Conservation (phyloP, 2,329 filamentous ascomycete genomes). For the Alternaria triticimaculans region DNA sequence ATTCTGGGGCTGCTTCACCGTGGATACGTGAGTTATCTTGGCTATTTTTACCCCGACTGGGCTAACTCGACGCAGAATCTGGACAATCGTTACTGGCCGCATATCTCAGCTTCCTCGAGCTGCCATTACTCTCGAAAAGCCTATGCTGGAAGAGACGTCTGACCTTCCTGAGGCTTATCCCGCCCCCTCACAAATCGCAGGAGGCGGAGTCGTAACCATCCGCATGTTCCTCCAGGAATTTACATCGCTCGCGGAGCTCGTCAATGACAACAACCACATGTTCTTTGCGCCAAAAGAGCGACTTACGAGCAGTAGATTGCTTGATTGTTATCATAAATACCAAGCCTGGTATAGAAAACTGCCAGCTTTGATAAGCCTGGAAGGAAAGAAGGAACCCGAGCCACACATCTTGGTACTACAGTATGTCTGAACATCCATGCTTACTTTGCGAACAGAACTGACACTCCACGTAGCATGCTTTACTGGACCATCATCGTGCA, state of each 20-base stretch:
- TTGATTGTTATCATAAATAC: constrained; percentile 71
- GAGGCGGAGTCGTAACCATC: constrained; percentile 28
- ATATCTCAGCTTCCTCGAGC: constrained; percentile 56
- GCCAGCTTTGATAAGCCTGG: constrained; percentile 66
- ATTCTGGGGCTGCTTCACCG: constrained; percentile 61
- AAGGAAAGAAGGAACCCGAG: constrained; percentile 61
- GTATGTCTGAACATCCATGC: constrained; percentile 59
- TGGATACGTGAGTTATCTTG: constrained; percentile 53
- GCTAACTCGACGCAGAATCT: constrained; percentile 43
- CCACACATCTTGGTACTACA: constrained; percentile 76
- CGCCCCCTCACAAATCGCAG: constrained; percentile 13
- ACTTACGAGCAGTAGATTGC: constrained; percentile 68
- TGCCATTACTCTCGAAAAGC: constrained; percentile 58
- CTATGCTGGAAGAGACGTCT: constrained; percentile 66
- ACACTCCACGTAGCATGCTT: constrained; percentile 59
- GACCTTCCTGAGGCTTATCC: constrained; percentile 45
- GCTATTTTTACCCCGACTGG: neutral
- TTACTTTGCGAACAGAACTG: constrained; percentile 5
- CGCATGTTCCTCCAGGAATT: constrained; percentile 59
- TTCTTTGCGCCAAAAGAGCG: constrained; percentile 73
- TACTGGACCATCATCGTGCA: constrained; percentile 74
- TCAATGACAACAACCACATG: constrained; percentile 73
- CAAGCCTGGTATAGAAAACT: constrained; percentile 74
- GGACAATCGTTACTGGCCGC: constrained; percentile 56
- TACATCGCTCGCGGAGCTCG: constrained; percentile 74